Evolutionary conservation across 768 basidiomycete genomes (phyloP), one percentile per base, ranked within the genome.

Genomic region (Boletus reticulatus): DNA sequence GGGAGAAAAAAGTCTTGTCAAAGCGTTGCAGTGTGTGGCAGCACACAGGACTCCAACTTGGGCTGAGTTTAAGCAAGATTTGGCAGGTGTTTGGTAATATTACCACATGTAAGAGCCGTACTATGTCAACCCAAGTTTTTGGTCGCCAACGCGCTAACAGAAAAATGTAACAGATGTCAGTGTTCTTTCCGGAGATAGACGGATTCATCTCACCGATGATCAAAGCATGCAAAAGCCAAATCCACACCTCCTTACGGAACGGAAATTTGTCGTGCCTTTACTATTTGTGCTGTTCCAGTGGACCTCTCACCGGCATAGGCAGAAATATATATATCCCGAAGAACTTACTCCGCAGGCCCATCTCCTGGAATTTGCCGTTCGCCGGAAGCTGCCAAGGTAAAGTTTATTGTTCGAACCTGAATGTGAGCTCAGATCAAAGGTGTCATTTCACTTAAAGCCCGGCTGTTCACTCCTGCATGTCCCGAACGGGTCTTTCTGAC

Each of bases 191-290:
- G 70, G 70, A 72, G 68, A 68, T 72, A 54, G 42, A 59, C 71
- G 70, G 71, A 67, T 42, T 53, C 56, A 62, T 68, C 53, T 54
- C 27, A 57, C 59, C 66, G 69, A 71, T 54, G 67, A 69, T 68
- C 68, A 69, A 56, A 57, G 50, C 53, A 62, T 60, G 37, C 47
- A 70, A 73, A 73, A 71, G 67, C 55, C 66, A 71, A 72, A 73
- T 58, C 55, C 57, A 62, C 56, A 52, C 55, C 52, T 65, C 48
- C 24, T 71, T 71, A 71, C 69, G 71, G 59, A 71, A 70, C 67
- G 58, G 49, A 57, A 61, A 41, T 56, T 65, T 48, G 52, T 59
- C 9, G 65, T 68, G 55, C 62, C 69, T 68, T 56, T 59, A 27
- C 54, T 29, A 43, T 41, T 55, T 52, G 51, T 43, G 52, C 62